Conservation (phyloP, 306 rosid species). For the Elaeagnus macrophylla region DNA sequence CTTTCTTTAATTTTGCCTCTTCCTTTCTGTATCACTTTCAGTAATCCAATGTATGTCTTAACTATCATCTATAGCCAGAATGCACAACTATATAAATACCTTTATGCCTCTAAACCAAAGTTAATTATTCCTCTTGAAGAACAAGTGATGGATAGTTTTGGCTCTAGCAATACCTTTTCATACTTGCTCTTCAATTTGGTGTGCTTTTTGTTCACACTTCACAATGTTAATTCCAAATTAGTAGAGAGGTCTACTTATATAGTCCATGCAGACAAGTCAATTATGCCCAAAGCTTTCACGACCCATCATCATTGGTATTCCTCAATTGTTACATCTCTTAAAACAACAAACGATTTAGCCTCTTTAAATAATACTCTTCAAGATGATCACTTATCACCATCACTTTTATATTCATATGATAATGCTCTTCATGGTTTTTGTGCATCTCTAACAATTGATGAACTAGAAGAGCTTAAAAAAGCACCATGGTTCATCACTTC, state of each 20-base stretch:
- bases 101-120: neutral
- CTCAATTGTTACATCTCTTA: slow-evolving; percentile 11
- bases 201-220: neutral
- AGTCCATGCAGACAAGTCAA: slow-evolving; percentile 17
- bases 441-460: neutral
- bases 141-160: neutral
- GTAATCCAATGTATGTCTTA: neutral
- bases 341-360: neutral
- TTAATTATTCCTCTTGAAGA: neutral
- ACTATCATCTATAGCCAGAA: neutral
- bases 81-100: neutral
- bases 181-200: neutral
- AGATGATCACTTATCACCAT: neutral
- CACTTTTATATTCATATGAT: slow-evolving; percentile 6
- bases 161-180: neutral
- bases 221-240: neutral
- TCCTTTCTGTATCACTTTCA: neutral
- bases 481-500: slow-evolving; percentile 9
- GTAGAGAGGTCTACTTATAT: slow-evolving; percentile 8
- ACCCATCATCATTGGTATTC: slow-evolving; percentile 13
- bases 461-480: slow-evolving; percentile 5
- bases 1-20: neutral
- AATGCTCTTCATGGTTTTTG: slow-evolving; percentile 13
- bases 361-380: neutral
- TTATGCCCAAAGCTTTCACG: slow-evolving; percentile 13